Conservation (phyloP, 1,284 basidiomycete genomes). For the Grifola frondosa region DNA sequence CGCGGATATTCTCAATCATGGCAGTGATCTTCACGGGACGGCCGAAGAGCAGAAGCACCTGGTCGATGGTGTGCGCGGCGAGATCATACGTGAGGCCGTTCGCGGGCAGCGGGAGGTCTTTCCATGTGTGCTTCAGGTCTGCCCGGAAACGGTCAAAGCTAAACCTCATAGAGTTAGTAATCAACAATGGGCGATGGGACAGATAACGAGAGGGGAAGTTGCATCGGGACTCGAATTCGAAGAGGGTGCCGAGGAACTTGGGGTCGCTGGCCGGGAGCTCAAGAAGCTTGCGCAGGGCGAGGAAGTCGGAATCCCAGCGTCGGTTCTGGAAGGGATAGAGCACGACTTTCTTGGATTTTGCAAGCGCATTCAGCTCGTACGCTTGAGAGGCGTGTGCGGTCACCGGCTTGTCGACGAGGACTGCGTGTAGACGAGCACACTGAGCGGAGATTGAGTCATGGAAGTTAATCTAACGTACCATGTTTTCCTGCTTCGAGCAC, state of each 20-base stretch:
- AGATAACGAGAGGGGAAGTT: conserved; percentile 21
- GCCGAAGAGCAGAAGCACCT: conserved; percentile 76
- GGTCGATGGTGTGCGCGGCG: conserved; percentile 75
- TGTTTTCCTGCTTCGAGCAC: conserved; percentile 76
- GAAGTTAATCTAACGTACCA: conserved; percentile 42
- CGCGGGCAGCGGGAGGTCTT: conserved; percentile 55
- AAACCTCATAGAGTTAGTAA: conserved; percentile 9
- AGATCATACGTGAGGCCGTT: conserved; percentile 64
- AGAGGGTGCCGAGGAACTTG: conserved; percentile 58
- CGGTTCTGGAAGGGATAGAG: conserved; percentile 82
- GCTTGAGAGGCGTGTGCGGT: conserved; percentile 68
- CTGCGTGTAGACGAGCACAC: conserved; percentile 40
- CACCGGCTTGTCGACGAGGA: conserved; percentile 84
- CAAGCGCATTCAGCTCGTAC: conserved; percentile 64
- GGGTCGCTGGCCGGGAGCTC: conserved; percentile 50
- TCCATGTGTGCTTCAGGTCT: conserved; percentile 69
- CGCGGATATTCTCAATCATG: conserved; percentile 66
- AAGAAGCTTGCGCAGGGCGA: conserved; percentile 70
- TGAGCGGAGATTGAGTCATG: neutral
- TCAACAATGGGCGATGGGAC: neutral
- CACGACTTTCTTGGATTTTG: conserved; percentile 63
- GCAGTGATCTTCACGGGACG: conserved; percentile 69
- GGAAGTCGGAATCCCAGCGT: conserved; percentile 82
- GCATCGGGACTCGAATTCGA: conserved; percentile 78
- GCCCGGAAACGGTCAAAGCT: conserved; percentile 80